These are phyloP conservation scores for Hypoxylon rubiginosum DNA, from an alignment of 2,329 filamentous ascomycete genomes.

Conservation along the genomic window DNA sequence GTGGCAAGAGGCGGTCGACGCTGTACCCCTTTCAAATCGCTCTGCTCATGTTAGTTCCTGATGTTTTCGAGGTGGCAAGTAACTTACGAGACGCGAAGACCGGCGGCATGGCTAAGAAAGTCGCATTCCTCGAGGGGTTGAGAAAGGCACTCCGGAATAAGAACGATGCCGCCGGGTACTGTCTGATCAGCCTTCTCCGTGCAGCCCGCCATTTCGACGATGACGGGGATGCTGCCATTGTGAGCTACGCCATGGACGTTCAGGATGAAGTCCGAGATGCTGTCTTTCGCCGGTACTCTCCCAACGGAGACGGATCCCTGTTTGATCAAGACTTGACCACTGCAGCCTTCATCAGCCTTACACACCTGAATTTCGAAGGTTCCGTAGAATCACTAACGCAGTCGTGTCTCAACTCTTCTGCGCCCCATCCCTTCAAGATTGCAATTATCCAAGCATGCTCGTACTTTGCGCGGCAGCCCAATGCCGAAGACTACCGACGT, in stretches of 20 bases:
- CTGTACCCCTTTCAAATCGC: slow-evolving; percentile 74
- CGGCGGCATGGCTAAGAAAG: slow-evolving; percentile 73
- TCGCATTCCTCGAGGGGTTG: slow-evolving; percentile 73
- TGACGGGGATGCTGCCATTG: slow-evolving; percentile 72
- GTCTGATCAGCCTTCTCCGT: slow-evolving; percentile 72
- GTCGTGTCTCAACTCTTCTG: slow-evolving; percentile 67
- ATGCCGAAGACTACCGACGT: slow-evolving; percentile 64
- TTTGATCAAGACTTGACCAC: slow-evolving; percentile 76
- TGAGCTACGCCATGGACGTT: slow-evolving; percentile 77
- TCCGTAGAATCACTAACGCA: slow-evolving; percentile 69
- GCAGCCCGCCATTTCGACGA: slow-evolving; percentile 74
- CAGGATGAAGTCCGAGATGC: slow-evolving; percentile 77
- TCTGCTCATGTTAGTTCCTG: slow-evolving; percentile 73
- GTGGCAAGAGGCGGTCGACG: slow-evolving; percentile 65
- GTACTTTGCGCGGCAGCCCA: slow-evolving; percentile 69
- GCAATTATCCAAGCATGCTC: slow-evolving; percentile 73
- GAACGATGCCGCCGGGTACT: slow-evolving; percentile 77
- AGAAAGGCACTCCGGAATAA: slow-evolving; percentile 73
- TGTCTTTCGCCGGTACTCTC: slow-evolving; percentile 68
- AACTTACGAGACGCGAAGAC: slow-evolving; percentile 75
- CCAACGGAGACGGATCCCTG: slow-evolving; percentile 61
- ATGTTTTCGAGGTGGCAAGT: slow-evolving; percentile 78
- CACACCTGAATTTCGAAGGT: slow-evolving; percentile 71
- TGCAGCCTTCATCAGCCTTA: slow-evolving; percentile 74
- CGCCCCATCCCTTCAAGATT: slow-evolving; percentile 72